Conservation (phyloP, 305 asterid genomes). For the Ruellia speciosa region DNA sequence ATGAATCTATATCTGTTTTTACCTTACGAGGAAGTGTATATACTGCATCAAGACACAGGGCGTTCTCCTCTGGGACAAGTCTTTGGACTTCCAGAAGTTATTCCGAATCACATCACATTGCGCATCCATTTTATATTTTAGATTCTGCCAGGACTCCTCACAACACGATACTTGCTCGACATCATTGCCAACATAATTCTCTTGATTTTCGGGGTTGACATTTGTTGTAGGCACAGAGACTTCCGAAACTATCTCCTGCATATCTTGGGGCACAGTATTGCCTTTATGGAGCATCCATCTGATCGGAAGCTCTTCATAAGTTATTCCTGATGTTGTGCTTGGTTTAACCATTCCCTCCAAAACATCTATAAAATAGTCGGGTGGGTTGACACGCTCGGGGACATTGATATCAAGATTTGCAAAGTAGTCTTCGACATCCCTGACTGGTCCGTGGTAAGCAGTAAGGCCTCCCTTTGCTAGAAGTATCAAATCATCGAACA, state of each 20-base stretch:
- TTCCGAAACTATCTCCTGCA: slow-evolving; percentile 38
- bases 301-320: slow-evolving; percentile 70
- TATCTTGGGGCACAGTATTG: slow-evolving; percentile 63
- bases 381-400: slow-evolving; percentile 89
- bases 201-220: slow-evolving; percentile 34
- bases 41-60: slow-evolving; percentile 58
- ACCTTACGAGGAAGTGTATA: slow-evolving; percentile 79
- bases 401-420: slow-evolving; percentile 51
- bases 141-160: slow-evolving; percentile 53
- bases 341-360: slow-evolving; percentile 77
- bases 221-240: slow-evolving; percentile 22
- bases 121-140: slow-evolving; percentile 45
- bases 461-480: slow-evolving; percentile 94
- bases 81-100: slow-evolving; percentile 45
- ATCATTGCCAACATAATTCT: slow-evolving; percentile 21
- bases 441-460: slow-evolving; percentile 79
- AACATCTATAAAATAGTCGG: slow-evolving; percentile 81
- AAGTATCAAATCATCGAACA: slow-evolving; percentile 93
- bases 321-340: slow-evolving; percentile 40
- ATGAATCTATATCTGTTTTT: background rate
- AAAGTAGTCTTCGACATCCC: slow-evolving; percentile 79
- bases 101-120: slow-evolving; percentile 35
- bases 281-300: slow-evolving; percentile 92
- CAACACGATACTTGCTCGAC: slow-evolving; percentile 45
- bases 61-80: slow-evolving; percentile 63